Base-by-base conservation (phyloP, 768 basidiomycete species). In the Cystofilobasidium capitatum region DNA sequence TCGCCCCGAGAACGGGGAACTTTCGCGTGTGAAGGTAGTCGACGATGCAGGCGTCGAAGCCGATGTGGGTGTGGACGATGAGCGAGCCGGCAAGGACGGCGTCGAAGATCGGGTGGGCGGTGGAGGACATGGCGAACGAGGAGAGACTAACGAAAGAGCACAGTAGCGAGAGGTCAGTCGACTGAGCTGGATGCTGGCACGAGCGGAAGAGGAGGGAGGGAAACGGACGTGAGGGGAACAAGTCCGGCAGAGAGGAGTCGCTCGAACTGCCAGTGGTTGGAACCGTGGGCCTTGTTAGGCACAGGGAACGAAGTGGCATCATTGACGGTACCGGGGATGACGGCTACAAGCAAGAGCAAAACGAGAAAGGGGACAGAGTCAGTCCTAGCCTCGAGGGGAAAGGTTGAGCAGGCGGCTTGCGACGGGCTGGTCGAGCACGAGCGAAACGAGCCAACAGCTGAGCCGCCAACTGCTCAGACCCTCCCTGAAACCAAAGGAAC, bases 11-110 rank as follows among this genome's bases (percentile, higher is more conserved):
- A 51, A 85, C 71, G n/a, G 91, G 90, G 82, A 88, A 96, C 79
- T 99, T 98, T 78, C 94, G 88, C 31, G 83, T 79, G 79, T 97
- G 92, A 55, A 98, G 75, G 78, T 98, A 99, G 81, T 98, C 96
- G 59, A 87, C 85, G 51, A 94, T 65, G 65, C 84, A 77, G 13
- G 59, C 40, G 70, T 75, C 76, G 65, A 90, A 93, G 64, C 93
- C 94, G 70, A 99, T 89, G 76, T 99, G 93, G 78, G 87, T 89
- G 80, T 98, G 96, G 76, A 97, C 85, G 71, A 98, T 83, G 74
- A 99, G 81, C 58, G 86, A 86, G 69, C 92, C 81, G 22, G 87
- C 92, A 63, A 98, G 83, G 59, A 98, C 74, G 55, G 90, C 94
- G 73, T 99, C 96, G 55, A 97, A 77, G 71, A 96, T 79, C 3